Conservation (phyloP, 2,329 filamentous ascomycete species). For the Colletotrichum falcatum region DNA sequence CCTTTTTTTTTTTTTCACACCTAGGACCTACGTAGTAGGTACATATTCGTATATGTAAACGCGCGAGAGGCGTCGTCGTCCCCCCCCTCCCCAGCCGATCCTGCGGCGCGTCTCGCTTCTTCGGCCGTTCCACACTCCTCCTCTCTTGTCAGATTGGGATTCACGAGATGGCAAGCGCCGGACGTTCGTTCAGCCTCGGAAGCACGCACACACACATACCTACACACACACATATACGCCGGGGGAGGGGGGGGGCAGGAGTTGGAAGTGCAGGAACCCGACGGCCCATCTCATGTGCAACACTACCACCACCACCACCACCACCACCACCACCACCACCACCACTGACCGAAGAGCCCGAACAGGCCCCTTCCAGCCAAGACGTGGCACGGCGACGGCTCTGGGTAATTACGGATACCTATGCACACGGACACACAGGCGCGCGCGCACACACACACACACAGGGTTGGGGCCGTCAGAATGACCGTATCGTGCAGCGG, state of each 20-base stretch:
- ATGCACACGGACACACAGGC: background rate
- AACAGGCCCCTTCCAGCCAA: slow-evolving; percentile 4
- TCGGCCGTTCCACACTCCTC: background rate
- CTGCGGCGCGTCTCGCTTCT: background rate
- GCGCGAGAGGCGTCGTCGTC: no score
- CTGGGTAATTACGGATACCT: no score
- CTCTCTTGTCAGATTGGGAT: background rate
- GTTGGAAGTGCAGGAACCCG: background rate
- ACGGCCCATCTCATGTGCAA: background rate
- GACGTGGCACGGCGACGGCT: slow-evolving; percentile 1
- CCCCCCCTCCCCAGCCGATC: no score
- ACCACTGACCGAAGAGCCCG: background rate
- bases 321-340: background rate
- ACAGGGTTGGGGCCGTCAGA: slow-evolving; percentile 2
- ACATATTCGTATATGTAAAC: no score
- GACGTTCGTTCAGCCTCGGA: background rate
- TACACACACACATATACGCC: no score
- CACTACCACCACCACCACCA: background rate
- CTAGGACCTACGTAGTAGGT: no score
- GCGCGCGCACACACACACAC: background rate
- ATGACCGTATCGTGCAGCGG: slow-evolving; percentile 38
- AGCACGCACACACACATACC: no score
- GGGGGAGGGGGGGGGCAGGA: background rate
- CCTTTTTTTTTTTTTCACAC: no score
- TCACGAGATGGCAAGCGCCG: background rate